Base-by-base conservation (phyloP, 345 rosid species). In the Conringia planisiliqua region DNA sequence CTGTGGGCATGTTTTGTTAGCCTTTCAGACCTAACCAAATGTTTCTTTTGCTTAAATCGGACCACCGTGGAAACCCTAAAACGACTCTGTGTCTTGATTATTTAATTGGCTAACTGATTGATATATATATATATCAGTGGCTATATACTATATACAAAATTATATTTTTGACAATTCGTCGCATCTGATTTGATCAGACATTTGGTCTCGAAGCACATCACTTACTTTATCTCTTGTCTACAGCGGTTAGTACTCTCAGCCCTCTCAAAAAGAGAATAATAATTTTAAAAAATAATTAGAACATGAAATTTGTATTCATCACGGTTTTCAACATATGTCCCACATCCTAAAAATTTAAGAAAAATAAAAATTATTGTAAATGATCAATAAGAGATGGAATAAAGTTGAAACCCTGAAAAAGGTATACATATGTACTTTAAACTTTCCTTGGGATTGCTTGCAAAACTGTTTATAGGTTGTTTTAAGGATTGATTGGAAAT, bases 11-110 rank as follows among this genome's bases (percentile, higher is more conserved):
- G 72, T 56, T 70, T 70, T 57, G 76, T 63, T 77, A 71, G 57
- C 72, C 76, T 47, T 77, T 71, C 72, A 77, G 72, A 71, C 68
- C 80, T 64, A 77, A 77, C 72, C 38, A 77, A 57, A 55, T 70
- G 71, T 56, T 77, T 55, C 10, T 44, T 77, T 70, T 76, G 38
- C 71, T 70, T 29, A 70, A 70, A 7, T 77, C 52, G 61, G 61
- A 70, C 72, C 76, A 71, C 55, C 66, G 43, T 71, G 35, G 60
- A 63, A 76, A 46, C 72, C 72, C 72, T 70, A 47, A 71, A 63
- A 64, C 52, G 51, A 62, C 59, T 43, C 29, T 63, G 40, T 70
- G 57, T 63, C 71, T 70, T 63, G 6, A 38, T 18, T 63, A 56
- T 24, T 62, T 26, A 62, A 63, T 27, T 62, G 29, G 17, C 65